Base-by-base conservation (phyloP, 1,284 basidiomycete genomes). In the Irpex rosettiformis region DNA sequence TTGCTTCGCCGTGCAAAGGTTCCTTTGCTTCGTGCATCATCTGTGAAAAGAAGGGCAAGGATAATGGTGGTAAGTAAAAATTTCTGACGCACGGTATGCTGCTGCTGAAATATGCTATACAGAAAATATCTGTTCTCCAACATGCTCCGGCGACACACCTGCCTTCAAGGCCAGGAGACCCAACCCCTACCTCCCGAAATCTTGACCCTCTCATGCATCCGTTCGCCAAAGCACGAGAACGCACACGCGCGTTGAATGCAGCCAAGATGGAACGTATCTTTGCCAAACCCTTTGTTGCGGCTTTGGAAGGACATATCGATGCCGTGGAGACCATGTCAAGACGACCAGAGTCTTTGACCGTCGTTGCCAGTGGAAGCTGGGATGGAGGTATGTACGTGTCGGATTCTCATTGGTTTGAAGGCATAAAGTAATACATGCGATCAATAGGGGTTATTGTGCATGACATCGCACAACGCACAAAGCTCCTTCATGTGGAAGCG, bases 261-360 rank as follows among this genome's bases (percentile, higher is more conserved):
- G 91, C 91, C 22, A 99, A 99, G 77, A 90, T 99, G 78, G 96
- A 98, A 60, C 80, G 94, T 55, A 93, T 99, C 77, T 98, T 98
- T 71, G 90, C 96, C 25, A 98, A 97, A 71, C 97, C 97, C 0
- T 99, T 99, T 66, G 82, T 99, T 6, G 93, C 85, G 28, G 84
- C 88, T 55, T 73, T 99, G 49, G 96, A 97, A 60, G 97, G 96
- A 0, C 96, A 98, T 74, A 81, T 93, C 29, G 97, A 99, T 72
- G 95, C 96, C n/a, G 88, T 98, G 13, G 97, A 98, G 74, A 85
- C 88, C 22, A 78, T 98, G 61, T 85, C 84, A 21, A 88, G 84
- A 68, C 93, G 93, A 69, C 88, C 90, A 28, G 85, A 86, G 21
- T 82, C 90, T 1, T 77, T 97, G 48, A 88, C 86, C 21, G 81